Conservation (phyloP, 441 rosid genomes). For the Arabidopsis lyrata region DNA sequence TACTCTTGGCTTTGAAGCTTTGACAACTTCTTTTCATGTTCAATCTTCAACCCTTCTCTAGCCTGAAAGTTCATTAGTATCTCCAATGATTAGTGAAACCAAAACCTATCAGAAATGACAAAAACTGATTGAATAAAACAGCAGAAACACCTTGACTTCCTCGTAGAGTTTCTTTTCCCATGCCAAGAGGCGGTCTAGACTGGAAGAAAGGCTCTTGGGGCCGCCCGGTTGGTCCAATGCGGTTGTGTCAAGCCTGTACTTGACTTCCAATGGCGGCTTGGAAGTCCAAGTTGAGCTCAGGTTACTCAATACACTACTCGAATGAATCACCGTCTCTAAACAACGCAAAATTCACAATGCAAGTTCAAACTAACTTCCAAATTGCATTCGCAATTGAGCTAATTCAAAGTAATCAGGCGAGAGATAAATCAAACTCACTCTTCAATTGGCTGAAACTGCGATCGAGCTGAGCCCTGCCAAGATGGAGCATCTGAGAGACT, state of each 20-base stretch:
- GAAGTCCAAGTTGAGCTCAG: conserved; percentile 95
- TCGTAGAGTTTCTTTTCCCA: conserved; percentile 96
- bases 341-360: conserved; percentile 22
- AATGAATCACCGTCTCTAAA: conserved; percentile 94
- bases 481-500: conserved; percentile 81
- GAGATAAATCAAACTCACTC: conserved; percentile 51
- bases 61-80: conserved; percentile 50
- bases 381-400: not conserved
- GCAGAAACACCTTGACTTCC: conserved; percentile 76
- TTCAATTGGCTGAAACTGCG: conserved; percentile 85
- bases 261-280: conserved; percentile 90
- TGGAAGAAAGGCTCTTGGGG: conserved; percentile 79
- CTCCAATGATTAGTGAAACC: conserved; percentile 9
- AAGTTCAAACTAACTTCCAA: conserved; percentile 2
- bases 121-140: conserved; percentile 5
- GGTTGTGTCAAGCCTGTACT: conserved; percentile 72
- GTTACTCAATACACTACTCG: conserved; percentile 80
- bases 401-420: not conserved
- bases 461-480: conserved; percentile 90
- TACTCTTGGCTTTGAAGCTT: conserved; percentile 87
- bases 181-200: conserved; percentile 87
- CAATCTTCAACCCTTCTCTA: conserved; percentile 91
- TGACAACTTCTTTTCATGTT: conserved; percentile 80
- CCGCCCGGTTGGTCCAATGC: conserved; percentile 65
- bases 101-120: not conserved